Conservation (phyloP, 176 grass and related monocot genomes). For the Tillandsia fasciculata region DNA sequence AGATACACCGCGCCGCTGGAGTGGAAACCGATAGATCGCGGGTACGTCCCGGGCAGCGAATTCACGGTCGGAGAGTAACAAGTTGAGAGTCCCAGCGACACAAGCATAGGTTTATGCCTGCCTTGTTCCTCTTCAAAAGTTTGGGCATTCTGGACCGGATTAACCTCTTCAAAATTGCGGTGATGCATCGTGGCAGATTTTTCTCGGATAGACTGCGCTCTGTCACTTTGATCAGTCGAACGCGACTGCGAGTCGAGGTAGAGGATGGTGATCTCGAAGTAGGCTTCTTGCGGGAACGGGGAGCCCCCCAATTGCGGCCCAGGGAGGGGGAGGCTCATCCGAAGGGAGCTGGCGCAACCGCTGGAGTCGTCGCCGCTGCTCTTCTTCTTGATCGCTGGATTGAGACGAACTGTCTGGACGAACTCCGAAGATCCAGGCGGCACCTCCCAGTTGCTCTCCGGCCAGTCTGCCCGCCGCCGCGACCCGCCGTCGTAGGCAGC, state of each 20-base stretch:
- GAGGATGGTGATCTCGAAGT: slow-evolving; percentile 88
- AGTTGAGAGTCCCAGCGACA: slow-evolving; percentile 57
- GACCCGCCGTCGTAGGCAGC: slow-evolving; percentile 26
- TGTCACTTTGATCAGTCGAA: slow-evolving; percentile 40
- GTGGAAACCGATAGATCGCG: slow-evolving; percentile 82
- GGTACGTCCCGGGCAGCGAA: slow-evolving; percentile 50
- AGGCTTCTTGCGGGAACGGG: slow-evolving; percentile 82
- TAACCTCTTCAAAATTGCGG: background rate
- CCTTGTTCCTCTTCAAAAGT: slow-evolving; percentile 19
- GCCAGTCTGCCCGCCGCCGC: slow-evolving; percentile 16
- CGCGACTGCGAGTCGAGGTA: slow-evolving; percentile 48
- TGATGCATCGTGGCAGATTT: slow-evolving; percentile 21
- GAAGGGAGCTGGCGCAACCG: slow-evolving; percentile 32
- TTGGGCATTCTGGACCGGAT: no score
- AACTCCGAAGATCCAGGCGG: slow-evolving; percentile 50
- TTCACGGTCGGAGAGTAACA: slow-evolving; percentile 4
- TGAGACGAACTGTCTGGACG: slow-evolving; percentile 73
- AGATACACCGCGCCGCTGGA: slow-evolving; percentile 75
- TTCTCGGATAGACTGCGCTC: slow-evolving; percentile 11
- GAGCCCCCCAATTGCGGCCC: slow-evolving; percentile 52
- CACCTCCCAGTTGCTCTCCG: slow-evolving; percentile 54
- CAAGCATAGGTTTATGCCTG: slow-evolving; percentile 31
- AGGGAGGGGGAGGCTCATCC: slow-evolving; percentile 70
- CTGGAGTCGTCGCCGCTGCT: slow-evolving; percentile 25
- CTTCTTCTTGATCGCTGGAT: slow-evolving; percentile 22